These are phyloP conservation scores for Backusella tarrabulga DNA, from an alignment of 192 early-diverging fungal species.

Conservation along the genomic window DNA sequence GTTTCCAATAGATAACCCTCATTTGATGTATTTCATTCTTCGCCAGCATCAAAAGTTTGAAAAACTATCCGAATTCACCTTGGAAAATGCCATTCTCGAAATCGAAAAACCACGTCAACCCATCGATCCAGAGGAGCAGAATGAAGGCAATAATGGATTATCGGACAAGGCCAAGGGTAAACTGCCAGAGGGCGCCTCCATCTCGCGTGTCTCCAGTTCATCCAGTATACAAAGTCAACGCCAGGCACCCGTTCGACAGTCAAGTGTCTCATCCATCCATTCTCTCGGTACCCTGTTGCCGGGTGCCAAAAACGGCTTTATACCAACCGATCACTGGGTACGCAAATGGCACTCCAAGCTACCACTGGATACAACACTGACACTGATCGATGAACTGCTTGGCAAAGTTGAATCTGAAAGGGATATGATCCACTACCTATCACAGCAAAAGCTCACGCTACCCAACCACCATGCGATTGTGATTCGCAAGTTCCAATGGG, in stretches of 20 bases:
- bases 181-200: background rate
- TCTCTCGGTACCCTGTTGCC: background rate
- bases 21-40: conserved; percentile 79
- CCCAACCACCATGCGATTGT: conserved; percentile 45
- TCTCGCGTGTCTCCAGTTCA: background rate
- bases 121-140: background rate
- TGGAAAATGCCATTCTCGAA: conserved; percentile 63
- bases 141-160: background rate
- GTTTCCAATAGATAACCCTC: conserved; percentile 60
- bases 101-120: conserved; percentile 46
- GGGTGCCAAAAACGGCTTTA: conserved; percentile 12
- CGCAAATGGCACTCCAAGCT: conserved; percentile 9
- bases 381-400: background rate
- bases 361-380: background rate
- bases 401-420: background rate
- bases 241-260: background rate
- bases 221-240: background rate
- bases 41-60: conserved; percentile 73
- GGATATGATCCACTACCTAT: background rate
- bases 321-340: conserved; percentile 28
- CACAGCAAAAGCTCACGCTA: background rate
- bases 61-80: conserved; percentile 62
- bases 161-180: conserved; percentile 20
- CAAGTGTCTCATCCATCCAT: background rate
- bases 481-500: conserved; percentile 55